Conservation (phyloP, 805 yeast species). For the Candida michaelii region DNA sequence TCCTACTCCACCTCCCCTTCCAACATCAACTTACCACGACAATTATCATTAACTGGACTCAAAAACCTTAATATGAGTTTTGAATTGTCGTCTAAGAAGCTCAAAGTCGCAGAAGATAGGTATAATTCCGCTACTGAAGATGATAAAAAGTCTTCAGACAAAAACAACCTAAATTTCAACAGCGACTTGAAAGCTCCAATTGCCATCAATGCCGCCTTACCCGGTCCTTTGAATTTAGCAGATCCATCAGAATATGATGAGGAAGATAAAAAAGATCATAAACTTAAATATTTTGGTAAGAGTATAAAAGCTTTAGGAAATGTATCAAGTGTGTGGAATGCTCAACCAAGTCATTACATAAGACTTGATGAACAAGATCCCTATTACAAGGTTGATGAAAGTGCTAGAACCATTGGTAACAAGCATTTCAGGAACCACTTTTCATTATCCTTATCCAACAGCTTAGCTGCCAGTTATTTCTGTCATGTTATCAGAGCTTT, state of each 20-base stretch:
- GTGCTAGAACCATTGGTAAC: conserved; percentile 48
- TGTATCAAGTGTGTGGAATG: conserved; percentile 48
- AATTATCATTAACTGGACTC: conserved; percentile 31
- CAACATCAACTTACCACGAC: conserved; percentile 28
- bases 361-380: conserved; percentile 35
- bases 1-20: conserved; percentile 11
- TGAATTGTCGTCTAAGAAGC: conserved; percentile 24
- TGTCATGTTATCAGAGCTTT: conserved; percentile 66
- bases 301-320: conserved; percentile 31
- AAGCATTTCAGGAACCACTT: conserved; percentile 65
- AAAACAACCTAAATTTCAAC: not conserved
- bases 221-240: conserved; percentile 24
- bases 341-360: conserved; percentile 63
- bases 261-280: conserved; percentile 15
- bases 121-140: conserved; percentile 17
- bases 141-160: not conserved
- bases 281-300: conserved; percentile 21
- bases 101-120: conserved; percentile 26
- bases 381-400: conserved; percentile 44
- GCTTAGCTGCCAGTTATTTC: conserved; percentile 66
- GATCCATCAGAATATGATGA: conserved; percentile 26
- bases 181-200: conserved; percentile 6
- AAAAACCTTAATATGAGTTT: conserved; percentile 34
- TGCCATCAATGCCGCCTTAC: conserved; percentile 12
- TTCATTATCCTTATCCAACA: conserved; percentile 52